Conservation (phyloP, 2,329 filamentous ascomycete genomes). For the Pseudogymnoascus sp. region DNA sequence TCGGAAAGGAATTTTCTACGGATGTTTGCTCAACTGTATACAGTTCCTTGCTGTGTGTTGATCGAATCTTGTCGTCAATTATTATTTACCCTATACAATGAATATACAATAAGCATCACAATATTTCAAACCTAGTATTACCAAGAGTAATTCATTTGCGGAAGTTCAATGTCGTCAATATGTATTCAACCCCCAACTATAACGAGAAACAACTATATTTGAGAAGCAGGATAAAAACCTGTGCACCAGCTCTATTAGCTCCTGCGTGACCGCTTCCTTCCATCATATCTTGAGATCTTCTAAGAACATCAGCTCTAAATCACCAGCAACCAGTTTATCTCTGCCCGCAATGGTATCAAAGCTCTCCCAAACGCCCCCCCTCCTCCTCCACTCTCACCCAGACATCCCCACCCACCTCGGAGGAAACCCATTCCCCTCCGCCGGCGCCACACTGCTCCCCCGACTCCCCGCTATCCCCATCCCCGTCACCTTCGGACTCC, state of each 20-base stretch:
- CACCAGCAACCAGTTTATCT: neutral
- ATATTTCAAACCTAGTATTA: neutral
- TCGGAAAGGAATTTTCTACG: no score
- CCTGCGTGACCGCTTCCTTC: neutral
- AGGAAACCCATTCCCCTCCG: conserved; percentile 2
- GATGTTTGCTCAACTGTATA: no score
- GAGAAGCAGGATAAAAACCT: neutral
- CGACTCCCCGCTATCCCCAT: conserved; percentile 21
- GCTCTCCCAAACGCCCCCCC: neutral
- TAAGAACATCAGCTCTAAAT: neutral
- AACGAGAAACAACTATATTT: neutral
- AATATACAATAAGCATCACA: neutral
- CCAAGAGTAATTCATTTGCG: neutral
- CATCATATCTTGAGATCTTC: neutral
- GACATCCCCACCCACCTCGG: conserved; percentile 4
- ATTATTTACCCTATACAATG: neutral
- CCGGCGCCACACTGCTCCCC: conserved; percentile 8
- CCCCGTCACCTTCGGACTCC: conserved; percentile 23
- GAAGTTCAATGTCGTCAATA: neutral
- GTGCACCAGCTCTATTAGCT: neutral
- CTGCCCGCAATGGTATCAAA: conserved; percentile 1
- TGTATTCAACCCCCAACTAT: neutral
- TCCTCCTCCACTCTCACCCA: neutral
- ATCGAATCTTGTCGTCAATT: no score
- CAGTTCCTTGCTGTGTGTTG: no score